These are phyloP conservation scores for Sanghuangporus sanghuang DNA, from an alignment of 1,284 basidiomycete genomes.

Conservation along the genomic window DNA sequence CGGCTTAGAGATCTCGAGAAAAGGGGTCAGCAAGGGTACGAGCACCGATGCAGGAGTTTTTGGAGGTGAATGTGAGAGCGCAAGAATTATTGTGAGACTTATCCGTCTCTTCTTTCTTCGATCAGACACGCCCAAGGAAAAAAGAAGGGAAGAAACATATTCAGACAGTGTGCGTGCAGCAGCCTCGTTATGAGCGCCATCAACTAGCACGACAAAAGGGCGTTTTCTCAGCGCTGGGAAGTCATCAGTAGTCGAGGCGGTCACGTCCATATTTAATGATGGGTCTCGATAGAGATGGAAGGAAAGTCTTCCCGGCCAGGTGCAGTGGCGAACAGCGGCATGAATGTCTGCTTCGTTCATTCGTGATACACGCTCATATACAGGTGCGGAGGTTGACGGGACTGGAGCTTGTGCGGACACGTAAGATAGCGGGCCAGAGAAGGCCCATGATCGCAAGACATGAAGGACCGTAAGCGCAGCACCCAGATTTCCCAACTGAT, in stretches of 20 bases:
- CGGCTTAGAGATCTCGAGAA: slow-evolving; percentile 30
- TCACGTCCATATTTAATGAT: background rate
- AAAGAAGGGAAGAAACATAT: slow-evolving; percentile 57
- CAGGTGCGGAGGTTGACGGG: background rate
- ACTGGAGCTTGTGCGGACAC: background rate
- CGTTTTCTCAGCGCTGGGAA: background rate
- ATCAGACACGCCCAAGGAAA: slow-evolving; percentile 20
- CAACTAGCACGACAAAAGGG: slow-evolving; percentile 58
- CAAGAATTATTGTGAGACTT: slow-evolving; percentile 65
- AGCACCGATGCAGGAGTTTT: slow-evolving; percentile 73
- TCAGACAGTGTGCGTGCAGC: slow-evolving; percentile 66
- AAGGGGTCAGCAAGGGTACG: slow-evolving; percentile 38
- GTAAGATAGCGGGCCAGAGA: background rate
- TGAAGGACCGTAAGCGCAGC: slow-evolving; percentile 66
- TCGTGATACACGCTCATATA: slow-evolving; percentile 17
- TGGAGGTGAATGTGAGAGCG: slow-evolving; percentile 76
- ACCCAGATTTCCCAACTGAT: slow-evolving; percentile 81
- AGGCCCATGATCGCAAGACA: slow-evolving; percentile 33
- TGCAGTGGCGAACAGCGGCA: slow-evolving; percentile 49
- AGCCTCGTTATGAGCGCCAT: slow-evolving; percentile 95
- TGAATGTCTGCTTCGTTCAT: slow-evolving; percentile 38
- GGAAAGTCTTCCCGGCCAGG: slow-evolving; percentile 85
- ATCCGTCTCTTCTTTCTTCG: slow-evolving; percentile 22
- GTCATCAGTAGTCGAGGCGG: background rate
- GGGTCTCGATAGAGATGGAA: slow-evolving; percentile 40